Conservation (phyloP, 2,329 filamentous ascomycete species). For the Pseudogymnoascus sp. region DNA sequence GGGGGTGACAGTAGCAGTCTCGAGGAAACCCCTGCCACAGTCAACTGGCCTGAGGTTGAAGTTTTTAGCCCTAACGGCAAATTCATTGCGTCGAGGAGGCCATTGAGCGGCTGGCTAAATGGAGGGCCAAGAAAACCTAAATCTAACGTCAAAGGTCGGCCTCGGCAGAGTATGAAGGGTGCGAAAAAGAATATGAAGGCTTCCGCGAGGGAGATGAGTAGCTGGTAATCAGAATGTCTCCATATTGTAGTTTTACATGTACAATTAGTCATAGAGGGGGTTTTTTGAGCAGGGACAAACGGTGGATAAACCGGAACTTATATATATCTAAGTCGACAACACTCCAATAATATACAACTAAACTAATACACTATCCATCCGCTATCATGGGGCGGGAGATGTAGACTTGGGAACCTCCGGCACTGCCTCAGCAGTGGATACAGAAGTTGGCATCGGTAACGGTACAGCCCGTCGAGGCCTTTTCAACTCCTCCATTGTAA, state of each 20-base stretch:
- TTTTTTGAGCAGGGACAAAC: not conserved
- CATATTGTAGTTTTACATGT: not conserved
- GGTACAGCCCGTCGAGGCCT: slow-evolving; percentile 63
- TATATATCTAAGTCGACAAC: not conserved
- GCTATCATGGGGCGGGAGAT: not conserved
- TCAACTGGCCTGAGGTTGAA: slow-evolving; percentile 63
- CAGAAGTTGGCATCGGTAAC: slow-evolving; percentile 15
- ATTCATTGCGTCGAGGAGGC: slow-evolving; percentile 58
- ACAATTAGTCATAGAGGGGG: not conserved
- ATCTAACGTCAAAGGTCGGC: slow-evolving; percentile 46
- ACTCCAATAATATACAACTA: slow-evolving; percentile 6
- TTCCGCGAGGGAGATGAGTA: not conserved
- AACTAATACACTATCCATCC: not conserved
- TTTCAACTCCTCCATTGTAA: slow-evolving; percentile 78
- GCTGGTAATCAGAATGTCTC: not conserved
- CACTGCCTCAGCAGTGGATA: not conserved
- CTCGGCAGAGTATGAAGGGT: slow-evolving; percentile 63
- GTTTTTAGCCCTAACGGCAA: slow-evolving; percentile 80
- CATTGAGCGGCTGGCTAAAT: slow-evolving; percentile 64
- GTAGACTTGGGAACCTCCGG: not conserved
- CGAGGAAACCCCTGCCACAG: slow-evolving; percentile 21
- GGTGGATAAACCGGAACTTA: not conserved
- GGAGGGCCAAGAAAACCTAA: slow-evolving; percentile 46
- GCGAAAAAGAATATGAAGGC: slow-evolving; percentile 35
- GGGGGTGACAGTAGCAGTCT: slow-evolving; percentile 13